Evolutionary conservation across 2,329 filamentous ascomycete species (phyloP).

Genomic region (Apiospora phragmitis): DNA sequence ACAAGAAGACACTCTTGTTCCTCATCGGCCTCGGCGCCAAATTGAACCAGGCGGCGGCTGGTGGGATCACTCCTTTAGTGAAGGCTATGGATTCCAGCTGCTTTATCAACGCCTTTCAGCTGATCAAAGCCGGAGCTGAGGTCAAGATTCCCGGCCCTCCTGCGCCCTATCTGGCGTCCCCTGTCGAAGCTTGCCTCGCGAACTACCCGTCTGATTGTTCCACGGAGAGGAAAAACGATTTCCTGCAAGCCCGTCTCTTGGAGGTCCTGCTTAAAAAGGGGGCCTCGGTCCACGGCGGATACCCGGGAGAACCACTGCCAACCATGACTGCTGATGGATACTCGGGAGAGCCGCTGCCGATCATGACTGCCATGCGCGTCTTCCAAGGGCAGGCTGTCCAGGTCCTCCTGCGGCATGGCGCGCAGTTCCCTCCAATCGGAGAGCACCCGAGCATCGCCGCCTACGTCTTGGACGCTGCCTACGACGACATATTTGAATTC

Average conservation of each 20-base stretch:
- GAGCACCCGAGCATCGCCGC: too few species aligned
- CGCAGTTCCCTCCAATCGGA: too few species aligned
- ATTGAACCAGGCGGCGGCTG: background rate
- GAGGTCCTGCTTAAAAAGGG: background rate
- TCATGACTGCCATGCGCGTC: background rate
- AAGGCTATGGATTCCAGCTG: background rate
- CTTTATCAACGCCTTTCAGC: background rate
- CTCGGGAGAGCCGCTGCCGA: background rate
- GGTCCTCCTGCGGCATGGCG: background rate
- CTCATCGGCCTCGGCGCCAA: background rate
- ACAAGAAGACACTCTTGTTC: background rate
- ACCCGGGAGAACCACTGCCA: too few species aligned
- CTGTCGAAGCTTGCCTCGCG: background rate
- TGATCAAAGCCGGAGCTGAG: background rate
- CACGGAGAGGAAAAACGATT: background rate
- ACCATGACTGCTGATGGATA: too few species aligned
- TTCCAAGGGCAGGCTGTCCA: background rate
- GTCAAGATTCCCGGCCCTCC: too few species aligned
- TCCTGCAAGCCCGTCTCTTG: background rate
- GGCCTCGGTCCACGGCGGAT: background rate
- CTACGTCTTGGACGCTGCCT: too few species aligned
- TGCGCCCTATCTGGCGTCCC: background rate
- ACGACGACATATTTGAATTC: too few species aligned
- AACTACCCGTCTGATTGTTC: background rate
- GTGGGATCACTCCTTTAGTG: background rate